Evolutionary conservation across 2,329 filamentous ascomycete genomes (phyloP).

Genomic region (Penicillium sp.): DNA sequence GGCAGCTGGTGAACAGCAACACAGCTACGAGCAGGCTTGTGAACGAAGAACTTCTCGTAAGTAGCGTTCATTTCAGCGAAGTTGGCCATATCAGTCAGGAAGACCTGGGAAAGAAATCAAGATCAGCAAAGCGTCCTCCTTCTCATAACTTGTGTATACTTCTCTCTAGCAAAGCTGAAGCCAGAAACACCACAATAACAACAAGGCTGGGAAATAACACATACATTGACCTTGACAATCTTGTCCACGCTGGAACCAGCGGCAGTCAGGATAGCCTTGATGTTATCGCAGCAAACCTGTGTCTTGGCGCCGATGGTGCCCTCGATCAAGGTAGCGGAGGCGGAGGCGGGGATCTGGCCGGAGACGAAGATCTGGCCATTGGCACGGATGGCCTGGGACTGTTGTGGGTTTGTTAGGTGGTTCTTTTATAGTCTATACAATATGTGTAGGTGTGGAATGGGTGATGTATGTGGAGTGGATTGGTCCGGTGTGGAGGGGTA

Average conservation of each 20-base stretch:
- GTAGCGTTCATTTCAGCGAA: conserved; percentile 78
- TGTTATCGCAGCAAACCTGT: conserved; percentile 71
- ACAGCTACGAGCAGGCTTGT: conserved; percentile 63
- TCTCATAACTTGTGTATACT: not conserved
- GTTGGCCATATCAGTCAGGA: conserved; percentile 85
- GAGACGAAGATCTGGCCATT: conserved; percentile 69
- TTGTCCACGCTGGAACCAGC: conserved; percentile 74
- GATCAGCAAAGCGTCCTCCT: not conserved
- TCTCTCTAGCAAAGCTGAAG: not conserved
- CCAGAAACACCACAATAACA: not conserved
- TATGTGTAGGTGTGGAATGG: not conserved
- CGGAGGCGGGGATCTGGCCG: conserved; percentile 72
- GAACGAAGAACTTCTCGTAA: conserved; percentile 67
- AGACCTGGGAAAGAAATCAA: conserved; percentile 55
- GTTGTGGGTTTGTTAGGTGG: conserved; percentile 1
- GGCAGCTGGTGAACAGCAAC: conserved; percentile 63
- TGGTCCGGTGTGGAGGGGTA: conserved; percentile 2
- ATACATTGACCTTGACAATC: conserved; percentile 78
- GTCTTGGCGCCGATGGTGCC: conserved; percentile 68
- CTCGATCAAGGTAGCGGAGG: conserved; percentile 57
- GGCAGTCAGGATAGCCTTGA: conserved; percentile 77
- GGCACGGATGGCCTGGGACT: conserved; percentile 63
- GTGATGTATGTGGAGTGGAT: not conserved
- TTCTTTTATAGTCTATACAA: not conserved
- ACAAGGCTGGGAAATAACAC: conserved; percentile 10